A percentile compares a stretch with the other conserved stretches of the same genome.
Evolutionary conservation across 805 yeast species (phyloP).

Genomic region (Saturnispora besseyi): DNA sequence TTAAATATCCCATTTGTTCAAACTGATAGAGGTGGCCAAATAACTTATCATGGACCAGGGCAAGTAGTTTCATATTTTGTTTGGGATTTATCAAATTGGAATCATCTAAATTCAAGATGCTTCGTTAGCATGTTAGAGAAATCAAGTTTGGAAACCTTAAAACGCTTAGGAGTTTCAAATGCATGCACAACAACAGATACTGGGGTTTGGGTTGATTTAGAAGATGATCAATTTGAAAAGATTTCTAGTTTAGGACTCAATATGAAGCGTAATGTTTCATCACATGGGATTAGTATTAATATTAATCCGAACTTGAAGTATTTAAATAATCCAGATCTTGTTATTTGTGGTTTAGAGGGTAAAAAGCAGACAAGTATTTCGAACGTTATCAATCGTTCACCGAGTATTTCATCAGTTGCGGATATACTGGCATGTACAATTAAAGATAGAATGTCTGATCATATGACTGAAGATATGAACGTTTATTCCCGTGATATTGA

Average conservation of each 20-base stretch:
- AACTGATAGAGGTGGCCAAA: slow-evolving; percentile 87
- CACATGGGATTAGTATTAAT: slow-evolving; percentile 86
- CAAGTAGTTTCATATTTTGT: slow-evolving; percentile 83
- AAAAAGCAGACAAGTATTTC: slow-evolving; percentile 46
- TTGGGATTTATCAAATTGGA: slow-evolving; percentile 55
- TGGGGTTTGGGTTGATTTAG: slow-evolving; percentile 68
- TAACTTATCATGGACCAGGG: slow-evolving; percentile 96
- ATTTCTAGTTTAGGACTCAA: slow-evolving; percentile 88
- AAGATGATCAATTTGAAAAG: slow-evolving; percentile 34
- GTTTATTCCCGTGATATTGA: background rate
- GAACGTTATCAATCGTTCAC: background rate
- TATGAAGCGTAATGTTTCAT: slow-evolving; percentile 72
- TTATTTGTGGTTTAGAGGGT: slow-evolving; percentile 78
- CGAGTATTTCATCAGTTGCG: background rate
- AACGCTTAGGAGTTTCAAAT: slow-evolving; percentile 26
- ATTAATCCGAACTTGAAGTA: slow-evolving; percentile 62
- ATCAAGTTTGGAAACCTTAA: slow-evolving; percentile 24
- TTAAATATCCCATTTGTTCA: slow-evolving; percentile 54
- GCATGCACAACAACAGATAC: slow-evolving; percentile 59
- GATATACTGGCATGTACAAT: background rate
- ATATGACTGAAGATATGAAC: slow-evolving; percentile 1
- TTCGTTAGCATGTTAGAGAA: slow-evolving; percentile 40
- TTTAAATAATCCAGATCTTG: slow-evolving; percentile 51
- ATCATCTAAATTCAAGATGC: slow-evolving; percentile 41
- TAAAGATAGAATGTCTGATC: background rate